Evolutionary conservation across 2,329 filamentous ascomycete species (phyloP), one percentile per base, ranked within the genome.

Genomic region (Xylaria digitata): DNA sequence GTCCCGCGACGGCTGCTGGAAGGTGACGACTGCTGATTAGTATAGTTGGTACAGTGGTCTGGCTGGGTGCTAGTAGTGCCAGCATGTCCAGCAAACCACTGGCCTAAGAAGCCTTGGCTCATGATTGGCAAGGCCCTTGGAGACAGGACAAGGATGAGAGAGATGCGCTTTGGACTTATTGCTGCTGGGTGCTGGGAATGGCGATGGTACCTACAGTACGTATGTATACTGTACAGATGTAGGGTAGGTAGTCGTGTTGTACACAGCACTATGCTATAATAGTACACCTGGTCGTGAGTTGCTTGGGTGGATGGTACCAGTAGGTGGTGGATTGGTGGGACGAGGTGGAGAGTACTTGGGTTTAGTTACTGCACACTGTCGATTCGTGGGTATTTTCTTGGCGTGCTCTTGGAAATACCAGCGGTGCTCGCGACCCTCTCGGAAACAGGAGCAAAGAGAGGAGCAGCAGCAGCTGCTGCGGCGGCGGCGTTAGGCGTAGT

Each of bases 81-180:
- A 72, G 69, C 68, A 66, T 72, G 66, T 67, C 72, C 73, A 73
- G 70, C 66, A 70, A 75, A 71, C 73, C 71, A 75, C 70, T 70
- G 71, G 61, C 70, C 73, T 49, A 74, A 66, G 66, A 73, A 66
- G 56, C 69, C 67, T 61, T 67, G 66, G 67, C 66, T 74, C 72
- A 75, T 75, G 73, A 72, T 74, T 72, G 53, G 53, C 34, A 43
- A 32, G 72, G 37, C 37, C 37, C 37, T 40, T 37, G 34, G 34
- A 37, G 34, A 11, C 8, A 37, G 34, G 34, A 37, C 58, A 68
- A 56, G 61, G 61, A 46, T 58, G 11, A 60, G 59, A 67, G 70
- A 56, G 37, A 37, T 61, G 52, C 52, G 54, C 19, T 37, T 19
- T 37, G 34, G 49, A 9, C 15, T 42, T 34, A 46, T 30, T 71